A percentile compares a stretch with the other conserved stretches of the same genome.
phyloP scores from a whole-genome alignment of 371 early-diverging fungal species.

The Mucor velutinosus region DNA sequence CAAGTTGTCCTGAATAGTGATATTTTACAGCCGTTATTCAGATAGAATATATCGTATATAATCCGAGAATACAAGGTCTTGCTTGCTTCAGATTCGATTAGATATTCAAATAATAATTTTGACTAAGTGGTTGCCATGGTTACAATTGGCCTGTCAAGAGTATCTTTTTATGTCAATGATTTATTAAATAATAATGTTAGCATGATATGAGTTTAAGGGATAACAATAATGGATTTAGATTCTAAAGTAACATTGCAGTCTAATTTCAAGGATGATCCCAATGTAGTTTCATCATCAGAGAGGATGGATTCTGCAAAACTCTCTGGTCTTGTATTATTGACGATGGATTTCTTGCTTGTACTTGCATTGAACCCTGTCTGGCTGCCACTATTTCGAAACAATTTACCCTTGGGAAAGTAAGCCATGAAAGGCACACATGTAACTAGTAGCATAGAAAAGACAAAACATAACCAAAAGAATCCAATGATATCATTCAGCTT shows the following conservation, averaged over 20 bases:
- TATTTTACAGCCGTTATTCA: too few relatives aligned
- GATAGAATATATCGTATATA: too few relatives aligned
- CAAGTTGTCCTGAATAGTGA: too few relatives aligned
- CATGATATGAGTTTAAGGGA: background rate
- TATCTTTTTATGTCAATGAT: background rate
- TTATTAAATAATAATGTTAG: background rate
- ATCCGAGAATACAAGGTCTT: too few relatives aligned
- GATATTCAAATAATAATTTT: too few relatives aligned
- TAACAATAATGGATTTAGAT: background rate
- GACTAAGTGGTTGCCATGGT: too few relatives aligned
- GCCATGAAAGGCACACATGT: constrained; percentile 4
- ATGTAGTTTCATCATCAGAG: constrained; percentile 9
- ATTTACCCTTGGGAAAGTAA: background rate
- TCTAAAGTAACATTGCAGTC: background rate
- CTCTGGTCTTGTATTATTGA: constrained; percentile 5
- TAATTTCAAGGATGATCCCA: constrained; percentile 1
- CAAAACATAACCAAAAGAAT: constrained; percentile 17
- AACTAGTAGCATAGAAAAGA: background rate
- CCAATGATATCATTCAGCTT: constrained; percentile 5
- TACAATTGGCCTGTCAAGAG: background rate
- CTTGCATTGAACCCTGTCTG: background rate
- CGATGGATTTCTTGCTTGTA: constrained; percentile 2
- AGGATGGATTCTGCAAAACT: constrained; percentile 12
- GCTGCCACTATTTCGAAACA: background rate
- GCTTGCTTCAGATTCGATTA: too few relatives aligned